Conservation (phyloP, 352 stramenopile species). For the Globisporangium rhizosaccharum region DNA sequence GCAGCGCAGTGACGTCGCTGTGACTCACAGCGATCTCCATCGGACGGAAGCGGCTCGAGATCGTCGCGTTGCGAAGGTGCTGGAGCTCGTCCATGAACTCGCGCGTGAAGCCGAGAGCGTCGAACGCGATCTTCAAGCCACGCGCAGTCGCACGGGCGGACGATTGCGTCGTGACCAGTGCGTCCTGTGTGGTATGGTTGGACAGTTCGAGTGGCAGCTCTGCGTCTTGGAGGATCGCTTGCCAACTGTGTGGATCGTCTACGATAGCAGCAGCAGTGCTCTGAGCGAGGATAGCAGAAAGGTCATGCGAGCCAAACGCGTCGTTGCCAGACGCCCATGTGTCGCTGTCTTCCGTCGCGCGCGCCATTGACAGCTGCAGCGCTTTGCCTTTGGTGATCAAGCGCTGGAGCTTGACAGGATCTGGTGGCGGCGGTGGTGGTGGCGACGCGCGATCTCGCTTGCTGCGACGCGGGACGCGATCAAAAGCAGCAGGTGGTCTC, state of each 20-base stretch:
- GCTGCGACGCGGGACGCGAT: background rate
- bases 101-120: conserved; percentile 34
- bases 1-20: conserved; percentile 17
- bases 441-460: background rate
- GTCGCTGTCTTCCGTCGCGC: conserved; percentile 18
- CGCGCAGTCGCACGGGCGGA: background rate
- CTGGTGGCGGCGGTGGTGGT: background rate
- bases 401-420: conserved; percentile 8
- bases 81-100: conserved; percentile 35
- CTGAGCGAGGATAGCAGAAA: too few relatives aligned
- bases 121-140: conserved; percentile 37
- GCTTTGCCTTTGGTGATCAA: conserved; percentile 42
- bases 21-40: conserved; percentile 43
- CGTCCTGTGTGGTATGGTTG: too few relatives aligned
- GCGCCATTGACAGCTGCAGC: conserved; percentile 41
- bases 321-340: background rate
- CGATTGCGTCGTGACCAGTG: background rate
- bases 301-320: background rate
- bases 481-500: background rate
- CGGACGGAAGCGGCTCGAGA: conserved; percentile 44
- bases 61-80: conserved; percentile 37
- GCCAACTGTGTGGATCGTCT: conserved; percentile 9
- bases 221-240: conserved; percentile 4
- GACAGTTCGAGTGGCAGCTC: background rate
- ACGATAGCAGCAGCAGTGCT: background rate